Conservation (phyloP, 257 asterid genomes). For the Gentiana macrophylla region DNA sequence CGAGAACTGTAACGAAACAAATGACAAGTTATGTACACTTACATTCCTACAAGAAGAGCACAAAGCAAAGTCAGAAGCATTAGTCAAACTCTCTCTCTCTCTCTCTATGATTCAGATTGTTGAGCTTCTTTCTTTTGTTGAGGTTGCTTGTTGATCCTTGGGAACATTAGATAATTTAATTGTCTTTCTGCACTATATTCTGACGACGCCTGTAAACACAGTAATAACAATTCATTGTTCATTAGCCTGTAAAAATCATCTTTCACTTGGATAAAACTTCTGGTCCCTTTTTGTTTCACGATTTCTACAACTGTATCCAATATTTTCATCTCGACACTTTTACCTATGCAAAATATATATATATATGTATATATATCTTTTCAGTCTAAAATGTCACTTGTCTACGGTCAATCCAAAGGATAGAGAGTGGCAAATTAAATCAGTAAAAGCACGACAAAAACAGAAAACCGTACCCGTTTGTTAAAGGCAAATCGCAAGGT, state of each 20-base stretch:
- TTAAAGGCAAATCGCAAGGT: conserved; percentile 80
- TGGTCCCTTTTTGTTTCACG: not conserved
- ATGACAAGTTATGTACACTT: conserved; percentile 36
- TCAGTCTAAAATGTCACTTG: not conserved
- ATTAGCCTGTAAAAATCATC: no score
- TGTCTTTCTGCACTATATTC: conserved; percentile 93
- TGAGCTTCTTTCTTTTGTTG: conserved; percentile 79
- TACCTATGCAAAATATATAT: not conserved
- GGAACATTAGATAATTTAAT: conserved; percentile 62
- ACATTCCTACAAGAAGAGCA: conserved; percentile 8
- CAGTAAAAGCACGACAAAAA: not conserved
- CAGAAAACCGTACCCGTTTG: conserved; percentile 48
- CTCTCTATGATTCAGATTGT: conserved; percentile 46
- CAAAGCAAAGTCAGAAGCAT: conserved; percentile 1
- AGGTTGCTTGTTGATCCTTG: conserved; percentile 49
- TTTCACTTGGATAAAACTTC: not conserved
- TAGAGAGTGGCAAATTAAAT: not conserved
- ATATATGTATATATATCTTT: not conserved
- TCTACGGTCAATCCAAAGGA: not conserved
- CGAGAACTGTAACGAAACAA: conserved; percentile 16
- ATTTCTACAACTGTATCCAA: not conserved
- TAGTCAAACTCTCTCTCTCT: no score
- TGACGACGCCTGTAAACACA: conserved; percentile 65
- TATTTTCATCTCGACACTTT: not conserved
- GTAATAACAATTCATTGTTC: not conserved